Percentiles rank a stretch among this genome's conserved stretches.
Evolutionary conservation across 106 monocot species (phyloP).

Genomic region (Acorus gramineus): DNA sequence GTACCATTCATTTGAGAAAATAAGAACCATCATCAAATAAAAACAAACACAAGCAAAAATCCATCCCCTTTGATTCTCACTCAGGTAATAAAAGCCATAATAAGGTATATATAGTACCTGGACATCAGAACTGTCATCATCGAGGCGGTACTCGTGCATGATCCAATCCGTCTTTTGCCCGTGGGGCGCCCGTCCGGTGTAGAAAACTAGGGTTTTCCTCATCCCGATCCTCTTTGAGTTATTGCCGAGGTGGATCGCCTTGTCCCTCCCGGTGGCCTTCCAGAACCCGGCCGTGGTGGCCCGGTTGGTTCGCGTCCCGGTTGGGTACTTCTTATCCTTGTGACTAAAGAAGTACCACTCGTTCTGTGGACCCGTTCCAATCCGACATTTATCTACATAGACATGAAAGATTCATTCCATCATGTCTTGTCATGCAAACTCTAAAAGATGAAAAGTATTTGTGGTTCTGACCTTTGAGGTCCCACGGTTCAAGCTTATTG

Average conservation of each 20-base stretch:
- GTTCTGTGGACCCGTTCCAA: conserved; percentile 58
- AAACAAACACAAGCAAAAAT: no score
- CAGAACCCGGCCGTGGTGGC: conserved; percentile 68
- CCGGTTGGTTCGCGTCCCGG: conserved; percentile 58
- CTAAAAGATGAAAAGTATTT: background rate
- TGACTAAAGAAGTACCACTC: conserved; percentile 84
- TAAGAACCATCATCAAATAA: no score
- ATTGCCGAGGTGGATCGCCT: conserved; percentile 38
- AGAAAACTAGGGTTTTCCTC: conserved; percentile 90
- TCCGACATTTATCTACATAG: conserved; percentile 59
- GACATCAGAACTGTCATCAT: conserved; percentile 27
- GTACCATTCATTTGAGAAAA: no score
- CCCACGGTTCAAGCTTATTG: conserved; percentile 97
- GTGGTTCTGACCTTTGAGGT: conserved; percentile 66
- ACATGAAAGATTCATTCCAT: background rate
- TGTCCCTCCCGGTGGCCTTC: conserved; percentile 79
- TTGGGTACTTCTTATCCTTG: conserved; percentile 79
- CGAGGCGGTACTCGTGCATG: conserved; percentile 86
- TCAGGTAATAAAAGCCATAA: no score
- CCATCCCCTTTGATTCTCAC: no score
- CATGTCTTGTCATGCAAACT: background rate
- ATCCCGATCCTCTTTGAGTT: conserved; percentile 68
- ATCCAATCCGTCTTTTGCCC: conserved; percentile 92
- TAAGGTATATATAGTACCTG: conserved; percentile 19
- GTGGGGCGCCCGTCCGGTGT: conserved; percentile 79